Conservation (phyloP, 129 eudicot species). For the Rutidosis leptorrhynchoides region DNA sequence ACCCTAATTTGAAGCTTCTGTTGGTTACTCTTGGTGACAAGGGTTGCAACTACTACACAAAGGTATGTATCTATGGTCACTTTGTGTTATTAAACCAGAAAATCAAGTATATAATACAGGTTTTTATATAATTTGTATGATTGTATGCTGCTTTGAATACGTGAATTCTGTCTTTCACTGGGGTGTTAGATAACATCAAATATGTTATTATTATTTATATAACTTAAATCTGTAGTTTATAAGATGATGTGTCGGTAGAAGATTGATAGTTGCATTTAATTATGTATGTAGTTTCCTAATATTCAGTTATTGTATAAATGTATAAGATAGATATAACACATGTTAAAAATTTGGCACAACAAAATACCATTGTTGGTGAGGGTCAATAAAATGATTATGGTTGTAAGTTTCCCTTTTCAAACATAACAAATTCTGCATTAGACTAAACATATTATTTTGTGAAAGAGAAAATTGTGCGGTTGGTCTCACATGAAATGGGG, state of each 20-base stretch:
- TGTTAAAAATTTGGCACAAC: background rate
- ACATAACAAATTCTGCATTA: background rate
- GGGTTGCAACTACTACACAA: slow-evolving; percentile 92
- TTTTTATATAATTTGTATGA: background rate
- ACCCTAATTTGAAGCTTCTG: slow-evolving; percentile 79
- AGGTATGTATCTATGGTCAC: slow-evolving; percentile 43
- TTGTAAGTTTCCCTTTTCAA: background rate
- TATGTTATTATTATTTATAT: background rate
- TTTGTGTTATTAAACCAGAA: background rate
- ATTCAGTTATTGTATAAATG: background rate
- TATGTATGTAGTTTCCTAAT: background rate
- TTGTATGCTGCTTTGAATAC: background rate
- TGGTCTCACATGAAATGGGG: no score
- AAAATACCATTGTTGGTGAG: background rate
- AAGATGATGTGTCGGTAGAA: background rate
- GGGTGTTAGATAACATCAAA: background rate
- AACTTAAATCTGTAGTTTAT: background rate
- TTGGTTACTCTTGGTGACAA: slow-evolving; percentile 96
- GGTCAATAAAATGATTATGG: slow-evolving; percentile 2
- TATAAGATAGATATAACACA: background rate
- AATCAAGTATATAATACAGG: background rate
- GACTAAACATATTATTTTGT: background rate
- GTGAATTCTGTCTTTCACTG: background rate
- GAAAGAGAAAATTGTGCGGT: no score
- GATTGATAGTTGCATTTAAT: background rate